These are phyloP conservation scores for Senecio squalidus DNA, from an alignment of 140 eudicot genomes.

Conservation along the genomic window DNA sequence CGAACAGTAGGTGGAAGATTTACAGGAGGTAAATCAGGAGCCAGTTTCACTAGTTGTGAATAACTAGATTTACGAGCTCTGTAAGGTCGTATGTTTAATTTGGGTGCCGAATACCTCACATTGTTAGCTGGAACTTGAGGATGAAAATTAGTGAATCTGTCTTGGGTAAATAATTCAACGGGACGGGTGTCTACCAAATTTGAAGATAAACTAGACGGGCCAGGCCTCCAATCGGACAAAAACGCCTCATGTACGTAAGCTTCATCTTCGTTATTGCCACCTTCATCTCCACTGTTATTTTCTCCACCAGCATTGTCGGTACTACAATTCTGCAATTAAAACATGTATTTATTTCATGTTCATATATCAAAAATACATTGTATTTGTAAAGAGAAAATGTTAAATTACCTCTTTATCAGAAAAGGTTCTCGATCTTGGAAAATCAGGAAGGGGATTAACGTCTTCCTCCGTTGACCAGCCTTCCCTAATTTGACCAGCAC, in stretches of 20 bases:
- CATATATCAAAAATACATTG: neutral
- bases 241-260: constrained; percentile 98
- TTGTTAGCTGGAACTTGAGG: constrained; percentile 12
- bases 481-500: constrained; percentile 16
- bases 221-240: constrained; percentile 96
- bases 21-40: constrained; percentile 93
- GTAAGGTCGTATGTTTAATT: constrained; percentile 30
- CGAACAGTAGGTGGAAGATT: constrained; percentile 96
- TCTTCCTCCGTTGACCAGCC: constrained; percentile 33
- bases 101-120: constrained; percentile 33
- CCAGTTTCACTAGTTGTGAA: constrained; percentile 65
- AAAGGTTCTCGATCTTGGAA: constrained; percentile 29
- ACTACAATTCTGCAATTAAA: constrained; percentile 39
- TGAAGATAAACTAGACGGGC: too few species aligned
- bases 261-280: constrained; percentile 56
- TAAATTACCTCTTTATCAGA: constrained; percentile 67
- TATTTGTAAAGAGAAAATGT: neutral
- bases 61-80: constrained; percentile 38
- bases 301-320: constrained; percentile 45
- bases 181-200: constrained; percentile 19
- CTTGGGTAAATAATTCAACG: constrained; percentile 5
- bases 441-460: constrained; percentile 11
- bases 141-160: constrained; percentile 4
- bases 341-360: neutral
- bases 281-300: constrained; percentile 53